Evolutionary conservation across 441 rosid genomes (phyloP).

Genomic region (Geranium incanum): DNA sequence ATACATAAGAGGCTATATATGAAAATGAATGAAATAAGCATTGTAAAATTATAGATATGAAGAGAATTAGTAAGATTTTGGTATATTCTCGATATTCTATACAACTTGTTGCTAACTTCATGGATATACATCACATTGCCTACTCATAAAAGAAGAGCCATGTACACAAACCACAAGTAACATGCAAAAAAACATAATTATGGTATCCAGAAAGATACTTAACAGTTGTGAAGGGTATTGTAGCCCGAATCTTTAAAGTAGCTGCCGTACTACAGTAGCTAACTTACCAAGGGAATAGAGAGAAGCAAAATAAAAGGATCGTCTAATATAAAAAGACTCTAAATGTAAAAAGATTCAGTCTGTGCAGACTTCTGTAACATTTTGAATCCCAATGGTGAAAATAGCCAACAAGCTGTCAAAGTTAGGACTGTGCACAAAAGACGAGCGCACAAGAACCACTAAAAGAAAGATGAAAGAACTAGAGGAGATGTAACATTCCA

Average conservation of each 20-base stretch:
- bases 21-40: background rate
- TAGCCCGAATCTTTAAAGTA: background rate
- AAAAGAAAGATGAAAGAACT: background rate
- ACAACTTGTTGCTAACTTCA: background rate
- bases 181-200: background rate
- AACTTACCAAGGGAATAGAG: background rate
- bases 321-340: background rate
- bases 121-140: background rate
- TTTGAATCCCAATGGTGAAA: background rate
- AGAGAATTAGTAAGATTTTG: background rate
- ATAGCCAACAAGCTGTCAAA: background rate
- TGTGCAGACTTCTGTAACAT: background rate
- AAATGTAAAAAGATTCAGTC: background rate
- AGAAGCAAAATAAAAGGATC: background rate
- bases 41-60: background rate
- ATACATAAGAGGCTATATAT: background rate
- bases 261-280: background rate
- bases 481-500: background rate
- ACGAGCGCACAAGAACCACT: background rate
- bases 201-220: background rate
- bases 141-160: slow-evolving; percentile 1
- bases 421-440: background rate
- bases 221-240: background rate
- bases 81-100: background rate
- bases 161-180: background rate